A percentile compares a stretch with the other conserved stretches of the same genome.
These are phyloP conservation scores for Piper betle DNA, from an alignment of 164 flowering plant genomes.

Conservation along the genomic window DNA sequence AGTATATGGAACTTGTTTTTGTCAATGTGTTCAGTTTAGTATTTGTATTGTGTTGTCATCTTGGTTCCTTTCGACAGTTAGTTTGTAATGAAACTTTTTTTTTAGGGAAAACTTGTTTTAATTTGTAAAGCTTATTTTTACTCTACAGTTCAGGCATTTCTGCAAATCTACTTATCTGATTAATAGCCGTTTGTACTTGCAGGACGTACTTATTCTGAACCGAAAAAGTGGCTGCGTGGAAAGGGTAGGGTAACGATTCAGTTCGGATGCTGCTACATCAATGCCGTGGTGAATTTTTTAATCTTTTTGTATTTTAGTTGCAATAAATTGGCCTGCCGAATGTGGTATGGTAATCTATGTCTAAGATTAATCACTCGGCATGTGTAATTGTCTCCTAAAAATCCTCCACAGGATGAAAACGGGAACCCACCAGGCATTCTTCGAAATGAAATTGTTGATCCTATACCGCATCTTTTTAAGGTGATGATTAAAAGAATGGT, in stretches of 20 bases:
- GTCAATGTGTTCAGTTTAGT: too few relatives aligned
- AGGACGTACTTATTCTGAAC: constrained; percentile 83
- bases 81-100: too few relatives aligned
- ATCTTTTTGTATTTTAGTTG: background rate
- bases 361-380: background rate
- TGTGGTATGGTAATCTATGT: background rate
- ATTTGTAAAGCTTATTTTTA: too few relatives aligned
- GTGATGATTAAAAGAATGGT: constrained; percentile 73
- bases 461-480: constrained; percentile 72
- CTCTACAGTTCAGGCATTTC: too few relatives aligned
- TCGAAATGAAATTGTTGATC: constrained; percentile 52
- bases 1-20: too few relatives aligned
- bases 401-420: constrained; percentile 55
- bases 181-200: constrained; percentile 11
- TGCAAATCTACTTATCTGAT: too few relatives aligned
- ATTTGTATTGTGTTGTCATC: too few relatives aligned
- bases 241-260: constrained; percentile 91
- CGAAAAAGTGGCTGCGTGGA: constrained; percentile 89
- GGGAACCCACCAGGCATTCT: constrained; percentile 95
- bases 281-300: constrained; percentile 43
- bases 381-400: background rate
- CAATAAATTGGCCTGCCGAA: background rate
- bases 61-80: too few relatives aligned
- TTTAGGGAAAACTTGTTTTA: too few relatives aligned
- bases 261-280: constrained; percentile 96